These are phyloP conservation scores for Isoetes taiwanensis DNA, from an alignment of 75 land plant genomes.

Conservation along the genomic window DNA sequence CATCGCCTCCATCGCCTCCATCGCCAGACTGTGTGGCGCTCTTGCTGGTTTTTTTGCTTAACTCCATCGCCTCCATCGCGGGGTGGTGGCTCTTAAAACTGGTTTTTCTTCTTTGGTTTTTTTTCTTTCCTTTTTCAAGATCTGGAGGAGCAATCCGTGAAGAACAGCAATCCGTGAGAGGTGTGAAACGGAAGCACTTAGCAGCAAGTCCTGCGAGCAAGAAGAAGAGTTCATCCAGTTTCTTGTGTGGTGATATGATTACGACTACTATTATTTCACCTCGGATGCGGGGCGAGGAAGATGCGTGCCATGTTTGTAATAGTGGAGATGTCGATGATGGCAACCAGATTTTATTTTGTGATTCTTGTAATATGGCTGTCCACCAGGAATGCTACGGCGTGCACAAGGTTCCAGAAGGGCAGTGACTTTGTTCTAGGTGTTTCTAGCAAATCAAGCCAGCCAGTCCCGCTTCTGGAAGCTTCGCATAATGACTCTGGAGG, in stretches of 20 bases:
- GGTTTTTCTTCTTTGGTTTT: no score
- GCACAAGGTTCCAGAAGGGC: slow-evolving; percentile 27
- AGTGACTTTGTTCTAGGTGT: slow-evolving; percentile 82
- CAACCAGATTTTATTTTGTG: slow-evolving; percentile 49
- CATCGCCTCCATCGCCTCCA: no score
- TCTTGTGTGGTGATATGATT: slow-evolving; percentile 50
- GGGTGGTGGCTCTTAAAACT: no score
- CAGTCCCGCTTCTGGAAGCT: no score
- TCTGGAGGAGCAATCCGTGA: no score
- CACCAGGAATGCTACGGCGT: slow-evolving; percentile 88
- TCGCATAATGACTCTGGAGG: no score
- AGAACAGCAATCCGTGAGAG: slow-evolving; percentile 3
- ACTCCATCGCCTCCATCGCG: no score
- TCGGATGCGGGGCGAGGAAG: slow-evolving; percentile 30
- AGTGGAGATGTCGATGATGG: slow-evolving; percentile 25
- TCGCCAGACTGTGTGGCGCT: no score
- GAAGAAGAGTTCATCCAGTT: slow-evolving; percentile 45
- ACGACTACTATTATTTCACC: slow-evolving; percentile 30
- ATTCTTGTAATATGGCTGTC: slow-evolving; percentile 55
- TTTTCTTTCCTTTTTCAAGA: no score
- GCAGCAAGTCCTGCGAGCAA: slow-evolving; percentile 44
- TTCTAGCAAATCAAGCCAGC: no score
- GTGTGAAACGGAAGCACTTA: slow-evolving; percentile 45
- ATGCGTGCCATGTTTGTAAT: slow-evolving; percentile 39
- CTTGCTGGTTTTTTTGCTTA: no score